Percentiles rank a stretch among this genome's conserved stretches.
These are phyloP conservation scores for Podochytrium sp. DNA, from an alignment of 192 early-diverging fungal genomes.

Conservation along the genomic window DNA sequence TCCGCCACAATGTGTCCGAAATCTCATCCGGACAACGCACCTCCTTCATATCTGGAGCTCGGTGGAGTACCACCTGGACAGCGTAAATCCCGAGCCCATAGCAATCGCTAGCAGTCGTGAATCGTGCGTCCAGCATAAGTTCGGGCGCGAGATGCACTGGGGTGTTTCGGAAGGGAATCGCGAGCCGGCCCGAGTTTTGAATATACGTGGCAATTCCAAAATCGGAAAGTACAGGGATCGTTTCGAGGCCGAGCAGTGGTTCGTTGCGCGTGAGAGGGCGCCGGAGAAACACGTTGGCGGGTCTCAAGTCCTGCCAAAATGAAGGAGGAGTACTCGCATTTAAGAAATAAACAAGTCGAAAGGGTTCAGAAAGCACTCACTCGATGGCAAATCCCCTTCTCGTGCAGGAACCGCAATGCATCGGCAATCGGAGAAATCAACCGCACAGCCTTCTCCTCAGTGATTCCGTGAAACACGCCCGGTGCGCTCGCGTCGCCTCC, in stretches of 20 bases:
- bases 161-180: background rate
- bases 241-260: conserved; percentile 6
- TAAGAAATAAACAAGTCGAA: background rate
- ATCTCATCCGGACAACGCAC: background rate
- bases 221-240: conserved; percentile 29
- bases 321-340: background rate
- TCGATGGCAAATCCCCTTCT: conserved; percentile 5
- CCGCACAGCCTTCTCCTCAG: conserved; percentile 2
- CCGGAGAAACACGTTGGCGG: conserved; percentile 30
- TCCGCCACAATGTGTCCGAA: background rate
- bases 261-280: conserved; percentile 17
- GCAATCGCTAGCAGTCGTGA: conserved; percentile 24
- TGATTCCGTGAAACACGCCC: background rate
- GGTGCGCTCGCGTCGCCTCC: conserved; percentile 13
- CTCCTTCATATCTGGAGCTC: background rate
- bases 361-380: background rate
- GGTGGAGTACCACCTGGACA: conserved; percentile 5
- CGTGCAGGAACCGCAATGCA: conserved; percentile 23
- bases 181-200: conserved; percentile 16
- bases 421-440: conserved; percentile 28
- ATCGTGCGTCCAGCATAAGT: conserved; percentile 7
- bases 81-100: conserved; percentile 23
- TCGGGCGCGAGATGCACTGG: conserved; percentile 32
- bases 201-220: conserved; percentile 30
- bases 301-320: conserved; percentile 7